phyloP scores from a whole-genome alignment of 1,284 basidiomycete genomes.

The Phellopilus nigrolimitatus region DNA sequence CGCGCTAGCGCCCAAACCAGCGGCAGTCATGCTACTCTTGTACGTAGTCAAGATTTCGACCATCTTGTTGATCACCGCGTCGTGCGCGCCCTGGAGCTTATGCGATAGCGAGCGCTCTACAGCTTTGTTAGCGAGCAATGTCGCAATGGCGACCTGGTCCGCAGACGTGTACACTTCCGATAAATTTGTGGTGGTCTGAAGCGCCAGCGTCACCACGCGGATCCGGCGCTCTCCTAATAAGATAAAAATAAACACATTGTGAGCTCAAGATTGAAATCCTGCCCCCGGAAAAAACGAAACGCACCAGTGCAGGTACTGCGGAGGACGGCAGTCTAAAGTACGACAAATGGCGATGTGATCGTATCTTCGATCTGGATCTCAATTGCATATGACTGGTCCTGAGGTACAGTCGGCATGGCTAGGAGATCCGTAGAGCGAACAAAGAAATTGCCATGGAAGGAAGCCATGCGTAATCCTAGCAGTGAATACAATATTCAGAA shows the following conservation, averaged over 20 bases:
- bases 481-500: too few species aligned
- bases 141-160: slow-evolving; percentile 90
- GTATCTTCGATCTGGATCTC: slow-evolving; percentile 98
- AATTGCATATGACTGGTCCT: slow-evolving; percentile 96
- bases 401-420: slow-evolving; percentile 93
- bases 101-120: slow-evolving; percentile 89
- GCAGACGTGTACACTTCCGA: slow-evolving; percentile 94
- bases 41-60: slow-evolving; percentile 90
- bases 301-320: slow-evolving; percentile 94
- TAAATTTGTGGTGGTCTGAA: slow-evolving; percentile 90
- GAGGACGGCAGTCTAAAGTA: slow-evolving; percentile 95
- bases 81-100: slow-evolving; percentile 91
- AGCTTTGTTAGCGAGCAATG: slow-evolving; percentile 92
- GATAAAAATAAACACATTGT: neutral
- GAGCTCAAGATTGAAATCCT: neutral
- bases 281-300: slow-evolving; percentile 21
- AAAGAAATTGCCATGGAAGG: too few species aligned
- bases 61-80: slow-evolving; percentile 86
- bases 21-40: slow-evolving; percentile 95
- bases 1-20: slow-evolving; percentile 89
- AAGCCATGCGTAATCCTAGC: too few species aligned
- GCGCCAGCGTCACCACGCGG: slow-evolving; percentile 88
- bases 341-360: slow-evolving; percentile 88
- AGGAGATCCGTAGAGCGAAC: too few species aligned
- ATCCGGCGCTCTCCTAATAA: slow-evolving; percentile 92